Evolutionary conservation across 345 rosid species (phyloP).

Genomic region (Lagerstroemia speciosa): DNA sequence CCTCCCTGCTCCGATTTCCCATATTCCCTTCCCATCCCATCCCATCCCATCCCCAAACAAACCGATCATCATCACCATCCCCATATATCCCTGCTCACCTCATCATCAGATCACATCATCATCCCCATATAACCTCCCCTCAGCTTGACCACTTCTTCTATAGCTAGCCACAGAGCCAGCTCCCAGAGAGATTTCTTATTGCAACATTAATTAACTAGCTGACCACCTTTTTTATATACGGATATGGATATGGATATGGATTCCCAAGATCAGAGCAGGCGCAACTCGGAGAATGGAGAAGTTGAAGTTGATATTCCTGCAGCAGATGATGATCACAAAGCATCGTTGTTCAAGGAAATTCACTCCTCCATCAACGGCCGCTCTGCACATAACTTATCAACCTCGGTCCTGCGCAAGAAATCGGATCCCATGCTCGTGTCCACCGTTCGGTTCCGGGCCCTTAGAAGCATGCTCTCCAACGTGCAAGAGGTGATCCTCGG

Average conservation of each 20-base stretch:
- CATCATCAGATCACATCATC: too few relatives aligned
- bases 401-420: constrained; percentile 31
- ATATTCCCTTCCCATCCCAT: too few relatives aligned
- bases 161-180: too few relatives aligned
- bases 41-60: neutral
- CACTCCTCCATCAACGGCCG: neutral
- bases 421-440: constrained; percentile 33
- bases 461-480: constrained; percentile 22
- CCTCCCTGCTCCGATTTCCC: too few relatives aligned
- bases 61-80: neutral
- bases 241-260: constrained; percentile 21
- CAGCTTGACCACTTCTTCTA: neutral
- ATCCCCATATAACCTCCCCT: neutral
- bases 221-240: too few relatives aligned
- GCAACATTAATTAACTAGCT: too few relatives aligned
- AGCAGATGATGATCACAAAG: too few relatives aligned
- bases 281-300: constrained; percentile 25
- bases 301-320: neutral
- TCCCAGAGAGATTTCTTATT: too few relatives aligned
- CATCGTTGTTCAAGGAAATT: neutral
- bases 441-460: constrained; percentile 15
- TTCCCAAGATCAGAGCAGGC: constrained; percentile 15
- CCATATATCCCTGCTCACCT: too few relatives aligned
- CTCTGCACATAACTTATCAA: constrained; percentile 3
- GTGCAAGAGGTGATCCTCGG: constrained; percentile 39